Percentiles rank a stretch among this genome's conserved stretches.
Conservation (phyloP, 805 yeast genomes). For the Metschnikowia proteae region DNA sequence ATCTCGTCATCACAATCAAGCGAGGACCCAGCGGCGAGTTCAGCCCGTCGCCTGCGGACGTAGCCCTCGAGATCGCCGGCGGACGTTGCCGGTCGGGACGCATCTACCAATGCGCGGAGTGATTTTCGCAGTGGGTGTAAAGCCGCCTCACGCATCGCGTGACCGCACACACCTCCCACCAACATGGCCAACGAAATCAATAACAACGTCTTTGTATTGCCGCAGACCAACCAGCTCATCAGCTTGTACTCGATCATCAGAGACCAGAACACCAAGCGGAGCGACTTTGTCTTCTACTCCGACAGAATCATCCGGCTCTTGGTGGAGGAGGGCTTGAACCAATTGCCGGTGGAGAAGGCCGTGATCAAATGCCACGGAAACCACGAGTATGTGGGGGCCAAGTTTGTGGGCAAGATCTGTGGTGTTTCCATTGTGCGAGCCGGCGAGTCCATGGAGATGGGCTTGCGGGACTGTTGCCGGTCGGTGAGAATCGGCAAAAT, state of each 20-base stretch:
- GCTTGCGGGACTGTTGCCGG: slow-evolving; percentile 94
- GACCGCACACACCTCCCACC: not conserved
- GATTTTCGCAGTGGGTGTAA: not conserved
- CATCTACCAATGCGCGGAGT: not conserved
- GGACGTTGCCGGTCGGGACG: no score
- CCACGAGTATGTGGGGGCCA: slow-evolving; percentile 66
- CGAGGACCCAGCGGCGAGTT: no score
- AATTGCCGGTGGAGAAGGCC: slow-evolving; percentile 76
- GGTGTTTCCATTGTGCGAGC: slow-evolving; percentile 98
- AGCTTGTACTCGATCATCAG: slow-evolving; percentile 91
- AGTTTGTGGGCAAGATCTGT: slow-evolving; percentile 87
- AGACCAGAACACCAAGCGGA: slow-evolving; percentile 72
- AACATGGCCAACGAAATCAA: slow-evolving; percentile 23
- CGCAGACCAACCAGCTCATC: slow-evolving; percentile 84
- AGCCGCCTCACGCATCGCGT: not conserved
- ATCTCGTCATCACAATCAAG: no score
- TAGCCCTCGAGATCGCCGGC: no score
- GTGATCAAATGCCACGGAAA: slow-evolving; percentile 75
- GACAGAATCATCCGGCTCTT: slow-evolving; percentile 90
- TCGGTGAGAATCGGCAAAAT: slow-evolving; percentile 96
- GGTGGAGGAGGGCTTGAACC: slow-evolving; percentile 94
- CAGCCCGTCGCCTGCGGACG: no score
- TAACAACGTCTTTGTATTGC: slow-evolving; percentile 63
- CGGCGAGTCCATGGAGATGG: slow-evolving; percentile 99
- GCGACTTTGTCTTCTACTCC: slow-evolving; percentile 92